Percentiles rank a stretch among this genome's conserved stretches.
phyloP scores from a whole-genome alignment of 495 filamentous ascomycete genomes.

The Glarea lozoyensis region DNA sequence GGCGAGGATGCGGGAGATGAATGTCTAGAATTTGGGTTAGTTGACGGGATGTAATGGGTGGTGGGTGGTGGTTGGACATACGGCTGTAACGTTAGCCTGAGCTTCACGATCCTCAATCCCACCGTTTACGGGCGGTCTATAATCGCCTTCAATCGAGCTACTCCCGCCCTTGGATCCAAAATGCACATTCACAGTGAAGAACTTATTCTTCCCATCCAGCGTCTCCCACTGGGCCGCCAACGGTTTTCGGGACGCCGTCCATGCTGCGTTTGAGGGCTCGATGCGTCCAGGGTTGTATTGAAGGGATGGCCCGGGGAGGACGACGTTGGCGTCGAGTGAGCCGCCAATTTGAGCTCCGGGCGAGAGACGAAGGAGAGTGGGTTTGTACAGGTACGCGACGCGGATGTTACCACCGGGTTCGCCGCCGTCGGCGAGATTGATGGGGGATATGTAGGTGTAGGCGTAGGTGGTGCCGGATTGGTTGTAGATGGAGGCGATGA shows the following conservation, averaged over 20 bases:
- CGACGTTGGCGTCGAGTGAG: conserved; percentile 32
- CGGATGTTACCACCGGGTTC: conserved; percentile 58
- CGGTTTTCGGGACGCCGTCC: conserved; percentile 45
- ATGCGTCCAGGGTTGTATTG: conserved; percentile 52
- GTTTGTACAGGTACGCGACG: conserved; percentile 50
- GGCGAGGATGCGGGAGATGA: conserved; percentile 33
- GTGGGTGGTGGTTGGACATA: no score
- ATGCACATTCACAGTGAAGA: conserved; percentile 58
- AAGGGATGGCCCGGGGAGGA: conserved; percentile 37
- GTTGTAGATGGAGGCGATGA: conserved; percentile 30
- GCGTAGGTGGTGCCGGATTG: conserved; percentile 32
- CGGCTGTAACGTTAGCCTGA: conserved; percentile 41
- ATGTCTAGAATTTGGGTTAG: conserved; percentile 22
- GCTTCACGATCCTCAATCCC: conserved; percentile 35
- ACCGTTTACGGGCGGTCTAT: conserved; percentile 51
- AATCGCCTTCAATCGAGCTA: conserved; percentile 44
- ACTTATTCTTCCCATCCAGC: conserved; percentile 27
- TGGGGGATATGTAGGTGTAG: conserved; percentile 40
- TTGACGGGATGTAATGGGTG: no score
- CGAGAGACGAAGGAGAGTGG: conserved; percentile 36
- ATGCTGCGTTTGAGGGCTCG: conserved; percentile 43
- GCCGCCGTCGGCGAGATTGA: conserved; percentile 44
- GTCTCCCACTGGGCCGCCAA: conserved; percentile 47
- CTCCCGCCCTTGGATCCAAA: conserved; percentile 47
- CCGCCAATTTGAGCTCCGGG: conserved; percentile 37